Evolutionary conservation across 2,329 filamentous ascomycete genomes (phyloP).

Genomic region (Dactylellina haptotyla): DNA sequence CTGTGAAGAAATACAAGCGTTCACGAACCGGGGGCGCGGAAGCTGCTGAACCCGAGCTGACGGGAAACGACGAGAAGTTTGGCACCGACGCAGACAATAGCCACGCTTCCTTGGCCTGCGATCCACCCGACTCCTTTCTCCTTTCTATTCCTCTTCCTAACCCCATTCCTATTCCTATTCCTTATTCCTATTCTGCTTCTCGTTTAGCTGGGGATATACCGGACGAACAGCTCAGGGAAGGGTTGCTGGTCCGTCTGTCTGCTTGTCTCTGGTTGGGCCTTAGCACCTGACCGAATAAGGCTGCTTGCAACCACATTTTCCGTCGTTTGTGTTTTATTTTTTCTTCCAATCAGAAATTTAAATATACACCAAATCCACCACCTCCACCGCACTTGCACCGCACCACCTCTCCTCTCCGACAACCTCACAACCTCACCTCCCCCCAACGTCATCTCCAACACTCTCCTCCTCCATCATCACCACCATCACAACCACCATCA

Average conservation of each 20-base stretch:
- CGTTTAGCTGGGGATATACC: background rate
- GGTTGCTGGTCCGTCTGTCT: slow-evolving; percentile 8
- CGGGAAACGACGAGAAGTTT: slow-evolving; percentile 15
- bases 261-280: slow-evolving; percentile 32
- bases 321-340: slow-evolving; percentile 6
- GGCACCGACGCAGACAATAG: background rate
- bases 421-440: background rate
- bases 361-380: slow-evolving; percentile 8
- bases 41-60: slow-evolving; percentile 49
- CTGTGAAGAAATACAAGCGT: slow-evolving; percentile 3
- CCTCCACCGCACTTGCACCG: slow-evolving; percentile 13
- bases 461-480: background rate
- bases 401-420: background rate
- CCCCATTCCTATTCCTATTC: background rate
- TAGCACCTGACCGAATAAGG: slow-evolving; percentile 37
- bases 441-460: background rate
- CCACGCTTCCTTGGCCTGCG: slow-evolving; percentile 11
- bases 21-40: slow-evolving; percentile 24
- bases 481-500: slow-evolving; percentile 2
- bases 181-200: background rate
- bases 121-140: background rate
- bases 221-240: background rate
- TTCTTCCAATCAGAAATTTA: slow-evolving; percentile 11
- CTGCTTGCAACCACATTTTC: slow-evolving; percentile 3
- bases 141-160: background rate